Evolutionary conservation across 2,329 filamentous ascomycete species (phyloP), one percentile per base, ranked within the genome.

Genomic region (Zopfia rhizophila): DNA sequence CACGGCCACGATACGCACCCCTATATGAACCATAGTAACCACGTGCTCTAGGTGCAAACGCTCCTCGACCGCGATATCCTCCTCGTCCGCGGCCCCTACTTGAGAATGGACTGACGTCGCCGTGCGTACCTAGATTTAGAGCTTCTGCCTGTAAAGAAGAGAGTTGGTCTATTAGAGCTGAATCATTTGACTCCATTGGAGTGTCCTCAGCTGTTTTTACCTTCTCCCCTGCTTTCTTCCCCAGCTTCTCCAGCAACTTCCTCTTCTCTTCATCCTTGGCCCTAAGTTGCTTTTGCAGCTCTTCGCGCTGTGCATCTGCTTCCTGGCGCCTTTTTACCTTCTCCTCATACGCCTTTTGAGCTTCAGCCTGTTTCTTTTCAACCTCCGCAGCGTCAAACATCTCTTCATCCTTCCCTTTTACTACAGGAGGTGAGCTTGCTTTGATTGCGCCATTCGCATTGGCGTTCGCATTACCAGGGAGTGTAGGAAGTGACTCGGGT

Each of bases 111-210:
- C 53, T 55, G n/a, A 69, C 76, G 3, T 83, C 78, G 2, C 84
- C 82, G 59, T 90, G 84, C 22, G 91, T 78, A 6, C 88, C 88
- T 23, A 91, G 76, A 7, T 81, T 80, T 59, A 82, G 81, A 11
- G 89, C 89, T 70, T 91, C 89, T 16, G 84, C 85, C 64, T 91
- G 85, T 5, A 92, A 75, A n/a, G 81, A 83, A 2, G 87, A 87
- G 11, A 92, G 75, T 63, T 90, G 86, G 3, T 86, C 86, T 31
- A 85, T 84, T n/a, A 93, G 75, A 30, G 80, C 79, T 37, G 86
- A 83, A 1, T 87, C 87, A 57, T 85, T 65, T 3, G 68, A 58
- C 24, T 66, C 18, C 45, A 14, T 27, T 38, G 6, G 39, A 41
- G n/a, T n/a, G n/a, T n/a, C n/a, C n/a, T n/a, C n/a, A n/a, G 24